Conservation (phyloP, 768 basidiomycete genomes). For the Kwoniella sp. region DNA sequence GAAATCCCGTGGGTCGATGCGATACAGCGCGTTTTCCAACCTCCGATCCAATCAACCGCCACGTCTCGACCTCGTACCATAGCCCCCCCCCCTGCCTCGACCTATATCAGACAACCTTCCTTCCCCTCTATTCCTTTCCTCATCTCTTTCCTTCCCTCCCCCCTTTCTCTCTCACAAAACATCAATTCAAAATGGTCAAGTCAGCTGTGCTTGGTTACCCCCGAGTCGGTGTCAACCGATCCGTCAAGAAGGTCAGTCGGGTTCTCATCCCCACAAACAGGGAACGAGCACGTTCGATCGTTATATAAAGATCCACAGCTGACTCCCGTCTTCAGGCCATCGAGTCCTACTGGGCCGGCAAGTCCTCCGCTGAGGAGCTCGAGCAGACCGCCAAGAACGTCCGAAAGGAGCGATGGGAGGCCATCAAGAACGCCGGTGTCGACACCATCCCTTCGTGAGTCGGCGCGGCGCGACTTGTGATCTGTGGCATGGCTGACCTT, state of each 20-base stretch:
- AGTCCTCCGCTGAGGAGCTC: conserved; percentile 79
- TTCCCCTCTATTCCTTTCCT: conserved; percentile 21
- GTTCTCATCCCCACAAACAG: not conserved
- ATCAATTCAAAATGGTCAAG: conserved; percentile 57
- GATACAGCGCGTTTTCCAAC: no score
- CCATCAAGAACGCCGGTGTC: conserved; percentile 76
- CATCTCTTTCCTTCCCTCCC: conserved; percentile 15
- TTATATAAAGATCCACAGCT: not conserved
- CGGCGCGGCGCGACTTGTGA: no score
- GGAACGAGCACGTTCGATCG: not conserved
- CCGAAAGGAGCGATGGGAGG: conserved; percentile 81
- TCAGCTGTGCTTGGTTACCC: conserved; percentile 90
- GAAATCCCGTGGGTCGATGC: no score
- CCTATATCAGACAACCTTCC: conserved; percentile 2
- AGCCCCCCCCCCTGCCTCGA: not conserved
- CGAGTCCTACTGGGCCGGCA: conserved; percentile 96
- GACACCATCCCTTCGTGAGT: conserved; percentile 85
- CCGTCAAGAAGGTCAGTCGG: conserved; percentile 35
- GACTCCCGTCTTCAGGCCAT: conserved; percentile 61
- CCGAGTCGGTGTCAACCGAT: conserved; percentile 65
- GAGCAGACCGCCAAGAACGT: conserved; percentile 80
- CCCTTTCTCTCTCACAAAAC: conserved; percentile 8
- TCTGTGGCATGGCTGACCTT: no score
- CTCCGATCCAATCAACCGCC: no score
- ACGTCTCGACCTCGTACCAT: conserved; percentile 2